phyloP scores from a whole-genome alignment of 176 grass and related monocot species.

The Cenchrus fungigraminus region DNA sequence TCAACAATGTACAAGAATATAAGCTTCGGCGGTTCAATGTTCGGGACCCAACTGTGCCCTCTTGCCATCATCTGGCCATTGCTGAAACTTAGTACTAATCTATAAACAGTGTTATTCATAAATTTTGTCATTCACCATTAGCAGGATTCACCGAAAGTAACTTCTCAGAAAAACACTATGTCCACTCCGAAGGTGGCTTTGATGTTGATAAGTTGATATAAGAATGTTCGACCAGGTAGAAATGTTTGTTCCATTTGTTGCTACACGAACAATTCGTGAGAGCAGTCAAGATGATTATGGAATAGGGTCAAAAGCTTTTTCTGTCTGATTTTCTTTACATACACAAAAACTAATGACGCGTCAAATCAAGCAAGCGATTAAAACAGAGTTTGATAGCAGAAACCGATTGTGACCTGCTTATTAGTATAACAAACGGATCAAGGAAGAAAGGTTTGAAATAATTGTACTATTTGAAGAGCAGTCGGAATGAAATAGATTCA shows the following conservation, averaged over 20 bases:
- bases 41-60: background rate
- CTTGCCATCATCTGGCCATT: background rate
- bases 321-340: background rate
- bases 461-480: background rate
- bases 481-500: background rate
- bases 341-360: background rate
- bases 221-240: background rate
- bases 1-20: too few relatives aligned
- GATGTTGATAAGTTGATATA: background rate
- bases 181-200: background rate
- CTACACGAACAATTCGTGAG: background rate
- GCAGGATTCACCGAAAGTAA: background rate
- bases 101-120: background rate
- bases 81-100: background rate
- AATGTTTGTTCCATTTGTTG: background rate
- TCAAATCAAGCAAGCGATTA: background rate
- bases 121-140: background rate
- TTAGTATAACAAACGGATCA: background rate
- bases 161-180: background rate
- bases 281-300: too few relatives aligned
- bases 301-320: background rate
- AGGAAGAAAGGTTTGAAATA: background rate
- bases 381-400: too few relatives aligned
- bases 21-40: background rate
- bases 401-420: too few relatives aligned